Conservation (phyloP, 768 basidiomycete genomes). For the Antrodiella citrinella region DNA sequence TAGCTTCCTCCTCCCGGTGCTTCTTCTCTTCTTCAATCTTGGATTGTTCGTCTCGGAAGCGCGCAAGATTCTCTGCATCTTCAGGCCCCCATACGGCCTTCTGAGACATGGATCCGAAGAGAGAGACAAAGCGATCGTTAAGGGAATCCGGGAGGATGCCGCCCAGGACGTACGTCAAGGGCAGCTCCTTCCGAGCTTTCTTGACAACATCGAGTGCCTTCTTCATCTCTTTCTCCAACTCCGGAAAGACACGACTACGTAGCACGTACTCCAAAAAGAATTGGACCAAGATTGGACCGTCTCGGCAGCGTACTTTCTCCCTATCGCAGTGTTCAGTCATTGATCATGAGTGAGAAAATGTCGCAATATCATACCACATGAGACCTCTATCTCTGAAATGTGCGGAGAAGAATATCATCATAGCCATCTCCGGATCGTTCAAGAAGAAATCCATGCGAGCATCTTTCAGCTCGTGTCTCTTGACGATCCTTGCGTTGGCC, state of each 20-base stretch:
- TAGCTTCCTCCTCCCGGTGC: constrained; percentile 21
- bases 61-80: no score
- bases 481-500: not conserved
- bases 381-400: constrained; percentile 61
- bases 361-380: constrained; percentile 50
- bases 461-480: constrained; percentile 15
- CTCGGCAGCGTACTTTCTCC: constrained; percentile 28
- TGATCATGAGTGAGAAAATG: constrained; percentile 1
- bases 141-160: constrained; percentile 42
- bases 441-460: constrained; percentile 41
- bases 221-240: constrained; percentile 39
- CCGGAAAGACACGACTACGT: constrained; percentile 45
- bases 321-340: not conserved
- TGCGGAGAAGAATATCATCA: constrained; percentile 65
- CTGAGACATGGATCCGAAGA: constrained; percentile 34
- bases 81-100: constrained; percentile 5
- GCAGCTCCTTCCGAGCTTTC: constrained; percentile 41
- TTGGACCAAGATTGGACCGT: constrained; percentile 43
- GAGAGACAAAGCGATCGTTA: constrained; percentile 37
- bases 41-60: constrained; percentile 12
- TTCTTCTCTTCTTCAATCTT: constrained; percentile 25
- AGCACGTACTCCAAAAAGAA: constrained; percentile 61
- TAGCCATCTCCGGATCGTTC: constrained; percentile 46
- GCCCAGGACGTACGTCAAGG: constrained; percentile 37
- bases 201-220: constrained; percentile 37